phyloP scores from a whole-genome alignment of 305 asterid genomes.

The Caryopteris hybrid region DNA sequence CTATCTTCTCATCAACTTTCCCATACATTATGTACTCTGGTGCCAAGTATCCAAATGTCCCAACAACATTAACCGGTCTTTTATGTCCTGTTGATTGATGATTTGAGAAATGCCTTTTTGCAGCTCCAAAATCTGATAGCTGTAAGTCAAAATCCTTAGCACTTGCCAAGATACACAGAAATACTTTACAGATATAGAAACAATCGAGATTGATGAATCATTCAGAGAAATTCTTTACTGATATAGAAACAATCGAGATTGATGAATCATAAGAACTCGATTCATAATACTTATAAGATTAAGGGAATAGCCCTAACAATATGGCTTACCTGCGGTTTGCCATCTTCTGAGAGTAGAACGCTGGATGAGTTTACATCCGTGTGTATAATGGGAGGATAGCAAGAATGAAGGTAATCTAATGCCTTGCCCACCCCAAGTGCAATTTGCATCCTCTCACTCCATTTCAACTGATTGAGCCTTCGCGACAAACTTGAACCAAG shows the following conservation, averaged over 20 bases:
- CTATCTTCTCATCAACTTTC: slow-evolving; percentile 79
- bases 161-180: background rate
- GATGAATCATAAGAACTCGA: background rate
- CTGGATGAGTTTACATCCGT: slow-evolving; percentile 67
- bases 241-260: background rate
- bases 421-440: slow-evolving; percentile 71
- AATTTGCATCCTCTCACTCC: slow-evolving; percentile 62
- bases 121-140: slow-evolving; percentile 78
- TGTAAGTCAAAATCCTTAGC: slow-evolving; percentile 15
- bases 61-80: slow-evolving; percentile 44
- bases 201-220: background rate
- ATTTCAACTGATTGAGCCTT: slow-evolving; percentile 42
- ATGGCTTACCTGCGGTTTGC: slow-evolving; percentile 51
- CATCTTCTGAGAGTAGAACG: slow-evolving; percentile 50
- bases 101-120: slow-evolving; percentile 33
- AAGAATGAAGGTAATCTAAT: slow-evolving; percentile 61
- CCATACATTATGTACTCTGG: slow-evolving; percentile 87
- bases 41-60: slow-evolving; percentile 68
- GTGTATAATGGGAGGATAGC: slow-evolving; percentile 59
- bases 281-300: background rate
- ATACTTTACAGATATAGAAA: background rate
- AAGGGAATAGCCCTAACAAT: background rate
- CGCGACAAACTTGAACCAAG: slow-evolving; percentile 43
- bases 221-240: background rate
- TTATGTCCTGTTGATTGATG: slow-evolving; percentile 26